Base-by-base conservation (phyloP, 495 filamentous ascomycete species). In the Talaromyces borbonicus region DNA sequence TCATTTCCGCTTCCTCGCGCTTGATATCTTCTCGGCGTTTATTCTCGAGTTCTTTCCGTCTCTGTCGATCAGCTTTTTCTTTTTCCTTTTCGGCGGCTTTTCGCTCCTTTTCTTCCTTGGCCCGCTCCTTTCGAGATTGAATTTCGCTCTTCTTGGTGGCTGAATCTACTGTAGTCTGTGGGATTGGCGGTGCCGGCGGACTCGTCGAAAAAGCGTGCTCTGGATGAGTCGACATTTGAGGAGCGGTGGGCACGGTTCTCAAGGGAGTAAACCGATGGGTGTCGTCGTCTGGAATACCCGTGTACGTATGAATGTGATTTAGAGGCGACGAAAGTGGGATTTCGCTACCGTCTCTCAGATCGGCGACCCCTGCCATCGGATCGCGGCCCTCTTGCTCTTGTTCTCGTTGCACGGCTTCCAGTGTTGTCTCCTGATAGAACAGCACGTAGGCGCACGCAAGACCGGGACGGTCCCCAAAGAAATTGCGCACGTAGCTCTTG, bases 401-500 rank as follows among this genome's bases (percentile, higher is more conserved):
- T 61, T 95, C 82, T 52, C 72, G 82, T 51, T 83, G 73, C 37
- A 97, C 80, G 40, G 85, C 88, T 60, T 97, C 92, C 15, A 88
- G 68, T 1, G 89, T 95, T 2, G 90, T 95, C 61, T 98, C 90
- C 58, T 96, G 92, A 57, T 98, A 98, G 63, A 98, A 97, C 1
- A 98, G 69, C 15, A 98, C 90, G 56, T 98, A 98, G 16, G 92
- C 92, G 63, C 89, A 96, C 15, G 92, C 93, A 59, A 89, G 74
- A 1, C 87, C 87, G 12, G 87, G 84, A 50, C 84, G 83, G 56
- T 95, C 92, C 20, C 92, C 92, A 56, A 98, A 98, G 67, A 97
- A 98, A 57, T 95, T 97, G 43, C 80, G 76, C n/a, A 98, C 93
- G 58, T 92, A 98, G 56, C 80, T 81, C 59, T 95, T 95, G 57